Conservation (phyloP, 2,329 filamentous ascomycete genomes). For the Orbilia oligospora region DNA sequence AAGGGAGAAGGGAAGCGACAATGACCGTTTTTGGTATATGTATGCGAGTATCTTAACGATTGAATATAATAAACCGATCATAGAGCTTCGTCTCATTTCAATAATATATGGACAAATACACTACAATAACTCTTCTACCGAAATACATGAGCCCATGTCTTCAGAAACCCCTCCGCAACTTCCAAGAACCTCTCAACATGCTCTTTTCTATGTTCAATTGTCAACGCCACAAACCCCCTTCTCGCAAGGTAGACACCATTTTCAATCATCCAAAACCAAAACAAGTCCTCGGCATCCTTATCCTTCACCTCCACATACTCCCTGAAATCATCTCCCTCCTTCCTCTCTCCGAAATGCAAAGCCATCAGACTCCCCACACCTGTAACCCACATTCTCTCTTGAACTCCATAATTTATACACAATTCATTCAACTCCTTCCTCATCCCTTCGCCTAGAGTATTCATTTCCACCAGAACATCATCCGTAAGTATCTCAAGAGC, state of each 20-base stretch:
- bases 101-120: too few relatives aligned
- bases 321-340: background rate
- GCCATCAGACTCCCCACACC: constrained; percentile 49
- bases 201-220: constrained; percentile 38
- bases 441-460: constrained; percentile 36
- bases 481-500: constrained; percentile 42
- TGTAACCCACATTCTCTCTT: constrained; percentile 36
- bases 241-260: constrained; percentile 49
- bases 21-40: too few relatives aligned
- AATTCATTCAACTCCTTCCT: constrained; percentile 1
- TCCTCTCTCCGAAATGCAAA: constrained; percentile 19
- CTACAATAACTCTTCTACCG: too few relatives aligned
- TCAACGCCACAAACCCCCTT: constrained; percentile 42
- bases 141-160: constrained; percentile 6
- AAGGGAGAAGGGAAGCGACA: too few relatives aligned
- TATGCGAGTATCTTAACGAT: too few relatives aligned
- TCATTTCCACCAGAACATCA: constrained; percentile 19
- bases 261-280: constrained; percentile 45
- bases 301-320: constrained; percentile 16
- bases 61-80: too few relatives aligned
- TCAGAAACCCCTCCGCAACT: constrained; percentile 30
- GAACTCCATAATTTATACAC: constrained; percentile 10
- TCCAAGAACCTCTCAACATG: constrained; percentile 33
- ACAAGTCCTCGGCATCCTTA: constrained; percentile 25
- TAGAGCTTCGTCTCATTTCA: too few relatives aligned